phyloP scores from a whole-genome alignment of 495 filamentous ascomycete genomes.

The Saxophila tyrrhenica region DNA sequence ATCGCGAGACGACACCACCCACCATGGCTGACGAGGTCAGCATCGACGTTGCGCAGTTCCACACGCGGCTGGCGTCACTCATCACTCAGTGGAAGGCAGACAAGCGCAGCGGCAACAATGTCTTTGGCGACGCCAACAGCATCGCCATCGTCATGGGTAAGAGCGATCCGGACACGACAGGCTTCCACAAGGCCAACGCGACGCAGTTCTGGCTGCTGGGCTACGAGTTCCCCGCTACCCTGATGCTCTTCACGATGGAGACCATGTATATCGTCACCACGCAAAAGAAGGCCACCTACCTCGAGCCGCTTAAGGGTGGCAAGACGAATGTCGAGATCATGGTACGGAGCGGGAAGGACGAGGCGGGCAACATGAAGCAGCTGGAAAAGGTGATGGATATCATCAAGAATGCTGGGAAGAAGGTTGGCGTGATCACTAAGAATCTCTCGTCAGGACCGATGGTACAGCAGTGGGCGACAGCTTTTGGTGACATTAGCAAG shows the following conservation, averaged over 20 bases:
- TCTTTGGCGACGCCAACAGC: conserved; percentile 74
- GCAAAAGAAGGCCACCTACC: conserved; percentile 92
- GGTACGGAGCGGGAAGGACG: conserved; percentile 76
- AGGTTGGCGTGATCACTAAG: conserved; percentile 75
- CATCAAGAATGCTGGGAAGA: conserved; percentile 83
- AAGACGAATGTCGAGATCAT: conserved; percentile 84
- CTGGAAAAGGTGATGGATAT: conserved; percentile 69
- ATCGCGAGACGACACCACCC: conserved; percentile 4
- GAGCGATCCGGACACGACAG: conserved; percentile 62
- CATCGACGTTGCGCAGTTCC: conserved; percentile 85
- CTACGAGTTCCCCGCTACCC: conserved; percentile 94
- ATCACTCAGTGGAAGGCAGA: conserved; percentile 88
- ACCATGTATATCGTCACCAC: conserved; percentile 84
- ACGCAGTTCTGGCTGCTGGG: conserved; percentile 97
- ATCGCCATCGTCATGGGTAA: conserved; percentile 89
- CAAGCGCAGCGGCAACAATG: conserved; percentile 67
- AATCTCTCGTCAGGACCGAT: conserved; percentile 79
- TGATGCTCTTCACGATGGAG: conserved; percentile 84
- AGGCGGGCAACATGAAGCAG: conserved; percentile 74
- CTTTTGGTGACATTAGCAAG: conserved; percentile 60
- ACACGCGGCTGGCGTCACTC: conserved; percentile 78
- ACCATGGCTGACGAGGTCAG: conserved; percentile 55
- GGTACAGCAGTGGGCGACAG: conserved; percentile 87
- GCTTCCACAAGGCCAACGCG: conserved; percentile 87
- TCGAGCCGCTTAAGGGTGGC: conserved; percentile 73